Base-by-base conservation (phyloP, 345 rosid genomes). In the Arabidopsis thaliana region DNA sequence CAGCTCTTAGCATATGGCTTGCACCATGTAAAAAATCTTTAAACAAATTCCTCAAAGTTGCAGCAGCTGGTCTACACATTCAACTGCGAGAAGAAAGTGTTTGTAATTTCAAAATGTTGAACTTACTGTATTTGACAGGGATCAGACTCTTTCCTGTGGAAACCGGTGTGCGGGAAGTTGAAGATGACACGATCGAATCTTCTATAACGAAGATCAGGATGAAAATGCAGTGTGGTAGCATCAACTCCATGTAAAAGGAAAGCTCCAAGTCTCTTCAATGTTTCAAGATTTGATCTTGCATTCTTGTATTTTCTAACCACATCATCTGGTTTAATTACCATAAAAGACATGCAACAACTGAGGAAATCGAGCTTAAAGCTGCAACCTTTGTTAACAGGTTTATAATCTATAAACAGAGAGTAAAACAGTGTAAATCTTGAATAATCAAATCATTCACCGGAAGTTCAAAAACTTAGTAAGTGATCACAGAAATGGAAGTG, bases 141-240 rank as follows among this genome's bases (percentile, higher is more conserved):
- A 67, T 0, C 8, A 65, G 48, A 11, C 34, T 79, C 79, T 71
- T 45, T 85, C 37, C 91, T 75, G 8, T 76, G 25, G 69, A 88
- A 90, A 23, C 89, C 96, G 0, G 89, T 88, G 44, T 86, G 91
- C 9, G 96, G 96, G 75, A 86, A 90, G 80, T 79, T 82, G 65
- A 72, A 82, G 68, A 88, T 76, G 51, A 88, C 72, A 7, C 84
- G 79, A 53, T 89, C 90, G 12, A 85, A 87, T 67, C 69, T 85
- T 46, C 67, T 78, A 67, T 1, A 69, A 48, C 28, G 57, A 72
- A 90, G 81, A 72, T 63, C 16, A 6, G 78, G 36, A 53, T 82
- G 81, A 34, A 37, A 33, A 23, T 67, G 77, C 80, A 88, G 80
- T 46, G 56, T 75, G 45, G 83, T 85, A 16, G 90, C 87, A 82